Base-by-base conservation (phyloP, 140 eudicot species). In the Oenanthe javanica region DNA sequence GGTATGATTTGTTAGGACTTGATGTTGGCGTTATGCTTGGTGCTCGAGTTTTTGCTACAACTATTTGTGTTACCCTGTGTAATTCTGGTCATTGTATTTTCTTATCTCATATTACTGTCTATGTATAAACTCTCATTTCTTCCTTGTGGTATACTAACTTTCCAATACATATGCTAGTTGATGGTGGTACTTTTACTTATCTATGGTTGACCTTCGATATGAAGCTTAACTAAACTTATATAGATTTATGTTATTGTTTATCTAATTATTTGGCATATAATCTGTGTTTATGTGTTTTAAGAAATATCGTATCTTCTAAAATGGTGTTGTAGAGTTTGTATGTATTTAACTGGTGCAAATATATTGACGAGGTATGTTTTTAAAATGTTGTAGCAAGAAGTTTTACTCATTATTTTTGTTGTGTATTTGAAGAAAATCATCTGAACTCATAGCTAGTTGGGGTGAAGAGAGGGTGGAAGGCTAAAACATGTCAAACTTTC, bases 1-100 rank as follows among this genome's bases (percentile, higher is more conserved):
- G 94, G 91, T 90, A 85, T 79, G 97, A 92, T 80, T 87, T 92
- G 79, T 79, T 89, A 46, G 91, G 90, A 16, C 88, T 92, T 51
- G 97, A 95, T 25, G 83, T 90, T 18, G 97, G 97, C 6, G 97
- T 95, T 79, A 92, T 92, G 97, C 93, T 92, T 67, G 97, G 97
- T 12, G 97, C 86, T n/a, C 95, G 97, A 14, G 97, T 90, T 72
- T 92, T 92, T 21, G 95, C 88, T 69, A 92, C 97, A 27, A 92
- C 97, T 27, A 95, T 95, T 43, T 88, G 82, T 0, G 97, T 88
- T 2, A 90, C 93, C 40, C 84, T 72, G 51, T 81, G 77, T 50
- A 81, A 67, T 66, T 84, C 97, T 15, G 97, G 97, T 9, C 91
- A 95, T 18, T 85, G 91, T 1, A 91, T 92, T 82, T 83, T 92